Conservation (phyloP, 1,139 yeast species). For the Geotrichum europaeum region DNA sequence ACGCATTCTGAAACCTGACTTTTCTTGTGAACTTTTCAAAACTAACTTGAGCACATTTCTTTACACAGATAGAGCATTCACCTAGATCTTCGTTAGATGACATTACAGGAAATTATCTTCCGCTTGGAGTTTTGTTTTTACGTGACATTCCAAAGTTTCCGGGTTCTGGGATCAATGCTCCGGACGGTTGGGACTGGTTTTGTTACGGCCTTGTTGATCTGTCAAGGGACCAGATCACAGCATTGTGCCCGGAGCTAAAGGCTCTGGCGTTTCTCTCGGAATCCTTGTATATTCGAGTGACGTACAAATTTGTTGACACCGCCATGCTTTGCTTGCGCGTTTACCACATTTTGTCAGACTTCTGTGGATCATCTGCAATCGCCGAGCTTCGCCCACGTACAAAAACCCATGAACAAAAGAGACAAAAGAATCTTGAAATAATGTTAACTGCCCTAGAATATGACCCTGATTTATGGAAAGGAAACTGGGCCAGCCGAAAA, state of each 20-base stretch:
- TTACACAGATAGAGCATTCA: neutral
- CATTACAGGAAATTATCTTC: conserved; percentile 25
- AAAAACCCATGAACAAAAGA: conserved; percentile 32
- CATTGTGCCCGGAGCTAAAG: conserved; percentile 36
- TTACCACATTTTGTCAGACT: conserved; percentile 47
- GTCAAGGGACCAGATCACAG: conserved; percentile 9
- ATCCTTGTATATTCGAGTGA: conserved; percentile 41
- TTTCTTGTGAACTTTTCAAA: neutral
- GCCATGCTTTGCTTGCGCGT: conserved; percentile 37
- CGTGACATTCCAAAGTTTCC: conserved; percentile 39
- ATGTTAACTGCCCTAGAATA: conserved; percentile 28
- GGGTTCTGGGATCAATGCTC: conserved; percentile 30
- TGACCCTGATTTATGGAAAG: neutral
- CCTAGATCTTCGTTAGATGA: conserved; percentile 6
- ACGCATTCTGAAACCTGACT: neutral
- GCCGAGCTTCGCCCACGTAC: conserved; percentile 1
- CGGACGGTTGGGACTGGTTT: conserved; percentile 52
- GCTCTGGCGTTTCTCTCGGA: conserved; percentile 35
- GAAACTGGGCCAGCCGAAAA: neutral
- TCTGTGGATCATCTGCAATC: conserved; percentile 36
- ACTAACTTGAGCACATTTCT: neutral
- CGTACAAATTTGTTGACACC: conserved; percentile 36
- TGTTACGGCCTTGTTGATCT: conserved; percentile 27
- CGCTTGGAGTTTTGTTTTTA: conserved; percentile 47
- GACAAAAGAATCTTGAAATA: conserved; percentile 34